phyloP scores from a whole-genome alignment of 2,329 filamentous ascomycete genomes.

The Aspergillus pseudotamarii region DNA sequence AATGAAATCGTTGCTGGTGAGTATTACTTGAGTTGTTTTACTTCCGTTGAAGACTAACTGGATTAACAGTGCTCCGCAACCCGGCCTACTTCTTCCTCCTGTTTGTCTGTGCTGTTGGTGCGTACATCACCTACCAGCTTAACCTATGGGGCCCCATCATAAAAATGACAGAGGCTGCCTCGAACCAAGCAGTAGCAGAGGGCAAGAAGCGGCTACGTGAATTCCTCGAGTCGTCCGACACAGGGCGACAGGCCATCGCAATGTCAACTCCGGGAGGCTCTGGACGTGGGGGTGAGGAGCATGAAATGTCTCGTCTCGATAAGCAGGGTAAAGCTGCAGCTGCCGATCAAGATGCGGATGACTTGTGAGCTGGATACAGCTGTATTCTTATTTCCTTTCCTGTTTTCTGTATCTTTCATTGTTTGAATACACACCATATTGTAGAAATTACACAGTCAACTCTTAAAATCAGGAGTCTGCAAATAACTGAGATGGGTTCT shows the following conservation, averaged over 20 bases:
- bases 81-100: constrained; percentile 90
- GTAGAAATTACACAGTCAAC: not conserved
- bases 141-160: constrained; percentile 96
- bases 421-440: not conserved
- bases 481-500: not conserved
- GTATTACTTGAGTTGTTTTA: constrained; percentile 35
- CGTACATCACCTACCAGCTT: constrained; percentile 88
- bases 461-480: not conserved
- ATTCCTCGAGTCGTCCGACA: constrained; percentile 85
- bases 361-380: constrained; percentile 31
- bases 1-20: constrained; percentile 94
- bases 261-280: constrained; percentile 58
- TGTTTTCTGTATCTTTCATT: constrained; percentile 5
- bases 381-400: constrained; percentile 8
- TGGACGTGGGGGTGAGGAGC: constrained; percentile 53
- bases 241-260: constrained; percentile 77
- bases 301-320: constrained; percentile 57
- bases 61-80: constrained; percentile 78
- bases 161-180: constrained; percentile 90
- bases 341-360: constrained; percentile 35
- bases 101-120: constrained; percentile 72
- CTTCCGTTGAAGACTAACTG: not conserved
- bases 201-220: constrained; percentile 89
- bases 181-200: constrained; percentile 82
- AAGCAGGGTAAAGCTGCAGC: constrained; percentile 27